Conservation (phyloP, 768 basidiomycete species). For the Lentinula raphanica region DNA sequence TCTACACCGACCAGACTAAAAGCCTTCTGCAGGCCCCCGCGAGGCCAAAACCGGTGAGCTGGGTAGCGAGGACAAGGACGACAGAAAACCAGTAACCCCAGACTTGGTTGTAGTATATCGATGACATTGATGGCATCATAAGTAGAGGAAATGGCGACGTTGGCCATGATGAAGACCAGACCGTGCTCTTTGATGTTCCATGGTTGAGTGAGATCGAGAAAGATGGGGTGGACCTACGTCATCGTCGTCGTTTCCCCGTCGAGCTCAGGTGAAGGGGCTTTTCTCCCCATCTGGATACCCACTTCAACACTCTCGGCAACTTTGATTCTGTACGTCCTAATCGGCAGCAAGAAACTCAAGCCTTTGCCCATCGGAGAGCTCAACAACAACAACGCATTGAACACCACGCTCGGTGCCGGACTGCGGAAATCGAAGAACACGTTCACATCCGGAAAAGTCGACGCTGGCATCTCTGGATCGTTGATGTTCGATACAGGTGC, state of each 20-base stretch:
- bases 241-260: too few relatives aligned
- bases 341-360: slow-evolving; percentile 76
- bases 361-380: slow-evolving; percentile 91
- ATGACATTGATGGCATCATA: slow-evolving; percentile 92
- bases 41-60: slow-evolving; percentile 89
- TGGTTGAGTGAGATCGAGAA: slow-evolving; percentile 78
- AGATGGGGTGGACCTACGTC: slow-evolving; percentile 16
- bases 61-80: slow-evolving; percentile 81
- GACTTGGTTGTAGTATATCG: slow-evolving; percentile 58
- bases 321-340: slow-evolving; percentile 65
- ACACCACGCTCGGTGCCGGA: slow-evolving; percentile 80
- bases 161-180: slow-evolving; percentile 91
- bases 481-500: slow-evolving; percentile 97
- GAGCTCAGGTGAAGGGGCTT: too few relatives aligned
- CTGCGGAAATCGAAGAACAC: slow-evolving; percentile 93
- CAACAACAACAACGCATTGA: slow-evolving; percentile 78
- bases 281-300: too few relatives aligned
- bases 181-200: slow-evolving; percentile 98
- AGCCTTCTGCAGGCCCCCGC: slow-evolving; percentile 88
- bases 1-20: slow-evolving; percentile 72
- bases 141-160: slow-evolving; percentile 67
- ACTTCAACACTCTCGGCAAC: slow-evolving; percentile 8
- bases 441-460: slow-evolving; percentile 94
- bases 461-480: slow-evolving; percentile 96
- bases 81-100: slow-evolving; percentile 79